Evolutionary conservation across 129 eudicot genomes (phyloP).

Genomic region (Flaveria bidentis): DNA sequence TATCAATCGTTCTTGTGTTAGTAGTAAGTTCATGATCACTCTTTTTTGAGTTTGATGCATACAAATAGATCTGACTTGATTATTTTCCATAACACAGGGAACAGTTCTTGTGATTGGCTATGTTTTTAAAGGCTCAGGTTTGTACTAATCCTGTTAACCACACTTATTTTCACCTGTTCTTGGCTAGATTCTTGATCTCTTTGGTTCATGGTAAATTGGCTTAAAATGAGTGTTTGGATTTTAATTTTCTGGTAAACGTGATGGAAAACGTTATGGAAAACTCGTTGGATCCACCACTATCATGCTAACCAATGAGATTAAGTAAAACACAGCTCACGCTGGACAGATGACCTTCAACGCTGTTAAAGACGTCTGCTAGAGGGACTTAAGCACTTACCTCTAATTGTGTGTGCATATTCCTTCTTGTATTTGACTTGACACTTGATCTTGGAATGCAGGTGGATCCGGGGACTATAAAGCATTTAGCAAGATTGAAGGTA

Average conservation of each 20-base stretch:
- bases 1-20: conserved; percentile 52
- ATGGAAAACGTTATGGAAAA: background rate
- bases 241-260: background rate
- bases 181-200: conserved; percentile 15
- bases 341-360: too few relatives aligned
- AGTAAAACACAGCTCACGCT: too few relatives aligned
- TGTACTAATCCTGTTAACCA: conserved; percentile 9
- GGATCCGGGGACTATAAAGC: conserved; percentile 43
- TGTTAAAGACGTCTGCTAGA: too few relatives aligned
- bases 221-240: conserved; percentile 12
- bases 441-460: conserved; percentile 36
- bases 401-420: background rate
- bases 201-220: background rate
- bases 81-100: conserved; percentile 46
- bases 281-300: background rate
- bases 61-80: conserved; percentile 12
- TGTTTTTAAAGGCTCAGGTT: conserved; percentile 62
- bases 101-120: conserved; percentile 58
- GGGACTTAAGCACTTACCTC: background rate
- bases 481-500: conserved; percentile 62
- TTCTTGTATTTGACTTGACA: conserved; percentile 18
- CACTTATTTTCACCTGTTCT: background rate
- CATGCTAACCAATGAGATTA: background rate
- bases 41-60: background rate
- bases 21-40: conserved; percentile 40